Evolutionary conservation across 768 basidiomycete species (phyloP).

Genomic region (Psilocybe cubensis): DNA sequence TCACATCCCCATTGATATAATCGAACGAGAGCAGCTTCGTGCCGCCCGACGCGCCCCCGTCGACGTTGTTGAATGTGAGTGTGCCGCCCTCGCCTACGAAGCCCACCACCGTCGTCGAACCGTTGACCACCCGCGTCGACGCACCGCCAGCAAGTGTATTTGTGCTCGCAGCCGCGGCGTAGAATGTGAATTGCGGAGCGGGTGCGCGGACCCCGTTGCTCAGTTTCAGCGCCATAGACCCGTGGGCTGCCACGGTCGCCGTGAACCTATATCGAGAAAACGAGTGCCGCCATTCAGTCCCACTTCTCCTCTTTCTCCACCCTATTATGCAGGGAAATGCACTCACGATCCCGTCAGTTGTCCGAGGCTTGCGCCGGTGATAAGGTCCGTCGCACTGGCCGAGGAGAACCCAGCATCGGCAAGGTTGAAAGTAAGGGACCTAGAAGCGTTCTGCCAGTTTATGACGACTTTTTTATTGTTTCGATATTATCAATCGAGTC

Average conservation of each 20-base stretch:
- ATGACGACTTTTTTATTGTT: conserved; percentile 51
- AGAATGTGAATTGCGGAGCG: conserved; percentile 36
- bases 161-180: conserved; percentile 34
- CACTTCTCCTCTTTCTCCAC: too few species aligned
- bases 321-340: neutral
- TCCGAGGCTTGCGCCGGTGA: conserved; percentile 41
- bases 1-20: conserved; percentile 51
- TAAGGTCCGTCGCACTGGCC: conserved; percentile 42
- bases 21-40: conserved; percentile 47
- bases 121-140: conserved; percentile 35
- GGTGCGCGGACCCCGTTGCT: conserved; percentile 27
- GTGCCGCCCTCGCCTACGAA: conserved; percentile 47
- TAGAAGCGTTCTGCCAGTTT: conserved; percentile 43
- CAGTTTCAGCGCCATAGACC: conserved; percentile 41
- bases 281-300: neutral
- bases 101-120: conserved; percentile 41
- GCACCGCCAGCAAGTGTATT: conserved; percentile 43
- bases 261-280: conserved; percentile 26
- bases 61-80: conserved; percentile 43
- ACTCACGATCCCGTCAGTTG: conserved; percentile 38
- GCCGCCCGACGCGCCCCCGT: conserved; percentile 44
- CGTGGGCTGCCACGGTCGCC: conserved; percentile 35
- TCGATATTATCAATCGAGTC: conserved; percentile 2
- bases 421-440: conserved; percentile 44
- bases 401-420: conserved; percentile 46